phyloP scores from a whole-genome alignment of 768 basidiomycete genomes.

The Hemileccinum rubropunctum region DNA sequence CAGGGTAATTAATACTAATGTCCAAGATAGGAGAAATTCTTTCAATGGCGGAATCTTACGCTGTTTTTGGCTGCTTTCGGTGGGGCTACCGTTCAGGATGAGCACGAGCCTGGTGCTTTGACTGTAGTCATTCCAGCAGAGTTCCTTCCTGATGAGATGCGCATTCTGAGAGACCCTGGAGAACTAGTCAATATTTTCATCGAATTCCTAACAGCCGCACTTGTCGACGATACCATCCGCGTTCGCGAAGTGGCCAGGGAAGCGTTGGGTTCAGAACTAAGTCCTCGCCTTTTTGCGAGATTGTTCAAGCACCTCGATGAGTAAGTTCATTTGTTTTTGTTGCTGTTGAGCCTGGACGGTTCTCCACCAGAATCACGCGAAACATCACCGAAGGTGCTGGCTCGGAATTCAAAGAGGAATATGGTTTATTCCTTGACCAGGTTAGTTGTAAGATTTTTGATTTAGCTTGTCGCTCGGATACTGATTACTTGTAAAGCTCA shows the following conservation, averaged over 20 bases:
- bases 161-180: slow-evolving; percentile 56
- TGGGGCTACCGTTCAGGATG: slow-evolving; percentile 58
- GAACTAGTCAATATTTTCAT: slow-evolving; percentile 66
- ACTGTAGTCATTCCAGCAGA: slow-evolving; percentile 52
- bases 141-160: slow-evolving; percentile 68
- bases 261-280: slow-evolving; percentile 77
- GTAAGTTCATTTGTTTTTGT: slow-evolving; percentile 42
- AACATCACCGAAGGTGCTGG: slow-evolving; percentile 48
- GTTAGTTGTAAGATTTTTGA: slow-evolving; percentile 33
- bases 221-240: slow-evolving; percentile 59
- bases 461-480: neutral
- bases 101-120: slow-evolving; percentile 49
- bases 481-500: slow-evolving; percentile 47
- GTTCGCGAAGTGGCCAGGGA: slow-evolving; percentile 80
- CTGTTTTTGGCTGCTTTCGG: slow-evolving; percentile 75
- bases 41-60: slow-evolving; percentile 84
- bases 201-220: slow-evolving; percentile 61
- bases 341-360: neutral
- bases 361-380: slow-evolving; percentile 44
- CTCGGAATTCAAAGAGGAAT: slow-evolving; percentile 38
- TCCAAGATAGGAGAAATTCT: slow-evolving; percentile 57
- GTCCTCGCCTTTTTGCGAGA: slow-evolving; percentile 61
- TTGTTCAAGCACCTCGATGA: slow-evolving; percentile 71
- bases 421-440: slow-evolving; percentile 67
- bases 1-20: slow-evolving; percentile 2